Conservation (phyloP, 2,329 filamentous ascomycete genomes). For the Penicillium janthinellum region DNA sequence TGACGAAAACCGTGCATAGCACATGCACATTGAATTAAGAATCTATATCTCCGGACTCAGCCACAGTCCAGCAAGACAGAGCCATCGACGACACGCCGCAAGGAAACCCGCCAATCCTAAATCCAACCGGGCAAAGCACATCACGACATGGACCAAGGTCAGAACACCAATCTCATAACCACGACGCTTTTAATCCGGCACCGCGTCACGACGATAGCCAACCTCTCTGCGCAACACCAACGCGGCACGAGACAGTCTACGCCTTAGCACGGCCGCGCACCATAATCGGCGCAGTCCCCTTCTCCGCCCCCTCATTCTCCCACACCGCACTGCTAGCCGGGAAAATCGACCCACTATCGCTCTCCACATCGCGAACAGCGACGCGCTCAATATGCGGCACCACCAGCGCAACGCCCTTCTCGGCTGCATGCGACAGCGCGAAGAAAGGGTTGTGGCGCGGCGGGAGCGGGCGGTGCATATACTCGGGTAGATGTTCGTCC, state of each 20-base stretch:
- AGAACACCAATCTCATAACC: too few species aligned
- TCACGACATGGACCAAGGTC: too few species aligned
- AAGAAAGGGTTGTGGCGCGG: slow-evolving; percentile 46
- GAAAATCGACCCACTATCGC: slow-evolving; percentile 31
- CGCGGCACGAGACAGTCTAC: neutral
- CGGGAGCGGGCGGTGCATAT: slow-evolving; percentile 37
- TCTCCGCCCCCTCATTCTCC: slow-evolving; percentile 20
- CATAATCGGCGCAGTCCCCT: slow-evolving; percentile 21
- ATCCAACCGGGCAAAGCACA: too few species aligned
- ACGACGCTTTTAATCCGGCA: too few species aligned
- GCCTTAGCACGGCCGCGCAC: neutral
- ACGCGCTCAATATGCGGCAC: slow-evolving; percentile 39
- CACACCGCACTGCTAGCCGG: slow-evolving; percentile 34
- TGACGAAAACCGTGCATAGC: too few species aligned
- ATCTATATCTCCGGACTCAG: too few species aligned
- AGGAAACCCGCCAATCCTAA: too few species aligned
- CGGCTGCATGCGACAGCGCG: slow-evolving; percentile 29
- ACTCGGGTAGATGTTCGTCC: slow-evolving; percentile 33
- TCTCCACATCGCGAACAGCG: slow-evolving; percentile 18
- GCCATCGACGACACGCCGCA: too few species aligned
- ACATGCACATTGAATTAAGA: too few species aligned
- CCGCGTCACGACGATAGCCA: too few species aligned
- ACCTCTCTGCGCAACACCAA: neutral
- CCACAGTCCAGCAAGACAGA: too few species aligned
- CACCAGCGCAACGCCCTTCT: slow-evolving; percentile 44